Conservation (phyloP, 192 early-diverging fungal species). For the Gryganskiella cystojenkinii region DNA sequence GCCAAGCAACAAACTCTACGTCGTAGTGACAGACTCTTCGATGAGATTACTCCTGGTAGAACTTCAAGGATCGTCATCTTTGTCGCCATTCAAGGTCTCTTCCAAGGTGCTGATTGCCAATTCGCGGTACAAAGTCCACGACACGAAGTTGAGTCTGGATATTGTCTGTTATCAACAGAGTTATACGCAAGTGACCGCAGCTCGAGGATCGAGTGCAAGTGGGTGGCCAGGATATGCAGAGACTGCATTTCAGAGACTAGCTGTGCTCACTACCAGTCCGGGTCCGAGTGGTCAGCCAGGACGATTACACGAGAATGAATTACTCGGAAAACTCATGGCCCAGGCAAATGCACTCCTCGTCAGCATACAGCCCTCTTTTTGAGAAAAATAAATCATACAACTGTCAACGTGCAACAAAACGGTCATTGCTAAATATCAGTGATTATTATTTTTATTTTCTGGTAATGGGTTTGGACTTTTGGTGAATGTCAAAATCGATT, state of each 20-base stretch:
- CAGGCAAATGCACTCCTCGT: no score
- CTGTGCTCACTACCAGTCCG: no score
- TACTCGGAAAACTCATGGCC: no score
- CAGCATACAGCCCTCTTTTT: no score
- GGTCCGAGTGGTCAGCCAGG: no score
- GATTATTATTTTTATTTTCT: no score
- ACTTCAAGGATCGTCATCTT: constrained; percentile 8
- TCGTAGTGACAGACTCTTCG: constrained; percentile 32
- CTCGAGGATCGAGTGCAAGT: background rate
- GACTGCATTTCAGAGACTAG: background rate
- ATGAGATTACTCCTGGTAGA: constrained; percentile 23
- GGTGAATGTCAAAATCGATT: no score
- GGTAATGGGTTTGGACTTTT: no score
- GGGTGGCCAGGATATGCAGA: constrained; percentile 23
- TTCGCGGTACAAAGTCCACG: constrained; percentile 24
- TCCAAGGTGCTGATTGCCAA: constrained; percentile 22
- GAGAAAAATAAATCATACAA: no score
- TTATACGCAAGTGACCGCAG: constrained; percentile 14
- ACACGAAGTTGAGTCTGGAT: constrained; percentile 27
- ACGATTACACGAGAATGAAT: no score
- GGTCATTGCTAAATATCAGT: no score
- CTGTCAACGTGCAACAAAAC: no score
- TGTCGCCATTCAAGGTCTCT: constrained; percentile 15
- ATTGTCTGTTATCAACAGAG: constrained; percentile 21
- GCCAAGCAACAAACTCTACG: constrained; percentile 14